Evolutionary conservation across 1,139 yeast genomes (phyloP).

Genomic region (Saccharomyces hybrid): DNA sequence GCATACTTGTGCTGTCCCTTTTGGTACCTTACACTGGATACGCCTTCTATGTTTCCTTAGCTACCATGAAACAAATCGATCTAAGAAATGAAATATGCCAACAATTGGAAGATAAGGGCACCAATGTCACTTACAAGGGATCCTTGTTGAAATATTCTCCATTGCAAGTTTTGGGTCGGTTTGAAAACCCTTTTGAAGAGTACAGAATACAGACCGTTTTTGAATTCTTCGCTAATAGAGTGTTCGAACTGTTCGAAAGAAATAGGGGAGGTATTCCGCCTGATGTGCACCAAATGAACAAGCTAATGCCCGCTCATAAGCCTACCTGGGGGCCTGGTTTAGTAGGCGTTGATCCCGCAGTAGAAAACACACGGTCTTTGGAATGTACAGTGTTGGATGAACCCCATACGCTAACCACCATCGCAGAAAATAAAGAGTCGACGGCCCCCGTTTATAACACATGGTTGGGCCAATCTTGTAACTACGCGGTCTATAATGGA

Average conservation of each 20-base stretch:
- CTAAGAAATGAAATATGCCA: slow-evolving; percentile 36
- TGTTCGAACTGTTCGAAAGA: slow-evolving; percentile 61
- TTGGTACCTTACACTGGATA: slow-evolving; percentile 60
- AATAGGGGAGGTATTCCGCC: slow-evolving; percentile 64
- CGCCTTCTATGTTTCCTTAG: slow-evolving; percentile 52
- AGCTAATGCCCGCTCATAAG: slow-evolving; percentile 46
- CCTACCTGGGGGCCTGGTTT: slow-evolving; percentile 37
- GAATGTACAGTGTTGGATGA: not conserved
- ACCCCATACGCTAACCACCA: not conserved
- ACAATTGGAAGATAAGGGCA: slow-evolving; percentile 17
- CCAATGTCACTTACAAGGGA: slow-evolving; percentile 24
- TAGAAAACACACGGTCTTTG: slow-evolving; percentile 10
- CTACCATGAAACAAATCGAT: slow-evolving; percentile 51
- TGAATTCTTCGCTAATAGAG: slow-evolving; percentile 68
- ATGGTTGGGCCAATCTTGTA: slow-evolving; percentile 92
- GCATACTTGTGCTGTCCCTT: slow-evolving; percentile 24
- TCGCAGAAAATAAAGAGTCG: slow-evolving; percentile 8
- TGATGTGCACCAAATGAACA: slow-evolving; percentile 41
- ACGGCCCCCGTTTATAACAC: slow-evolving; percentile 41
- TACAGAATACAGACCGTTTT: slow-evolving; percentile 84
- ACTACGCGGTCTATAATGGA: slow-evolving; percentile 63
- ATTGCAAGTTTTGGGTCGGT: slow-evolving; percentile 65
- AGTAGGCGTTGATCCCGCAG: slow-evolving; percentile 36
- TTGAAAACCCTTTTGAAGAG: slow-evolving; percentile 86
- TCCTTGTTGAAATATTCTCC: slow-evolving; percentile 35